These are phyloP conservation scores for Canariomyces notabilis DNA, from an alignment of 2,329 filamentous ascomycete species.

Conservation along the genomic window DNA sequence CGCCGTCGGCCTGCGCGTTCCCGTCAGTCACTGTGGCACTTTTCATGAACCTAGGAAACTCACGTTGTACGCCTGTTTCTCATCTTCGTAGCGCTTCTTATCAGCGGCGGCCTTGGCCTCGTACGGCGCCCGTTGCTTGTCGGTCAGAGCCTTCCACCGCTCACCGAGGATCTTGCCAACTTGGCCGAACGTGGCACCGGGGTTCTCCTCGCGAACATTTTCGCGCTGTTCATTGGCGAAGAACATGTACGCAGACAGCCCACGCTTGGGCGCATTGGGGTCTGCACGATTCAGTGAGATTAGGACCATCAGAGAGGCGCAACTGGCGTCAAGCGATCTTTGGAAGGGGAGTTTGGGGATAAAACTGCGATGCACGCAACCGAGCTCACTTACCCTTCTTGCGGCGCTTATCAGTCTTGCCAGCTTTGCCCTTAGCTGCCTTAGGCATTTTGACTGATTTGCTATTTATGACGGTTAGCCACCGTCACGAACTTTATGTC, in stretches of 20 bases:
- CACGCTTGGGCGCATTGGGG: slow-evolving; percentile 97
- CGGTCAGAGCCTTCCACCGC: slow-evolving; percentile 94
- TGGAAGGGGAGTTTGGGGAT: neutral
- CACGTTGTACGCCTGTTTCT: slow-evolving; percentile 93
- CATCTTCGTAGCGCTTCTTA: slow-evolving; percentile 99
- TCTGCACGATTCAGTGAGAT: slow-evolving; percentile 48
- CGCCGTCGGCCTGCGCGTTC: slow-evolving; percentile 49
- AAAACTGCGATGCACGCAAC: neutral
- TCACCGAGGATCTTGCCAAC: slow-evolving; percentile 98
- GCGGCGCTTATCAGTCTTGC: slow-evolving; percentile 52
- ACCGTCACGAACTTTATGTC: slow-evolving; percentile 3
- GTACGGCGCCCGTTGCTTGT: slow-evolving; percentile 89
- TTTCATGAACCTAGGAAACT: slow-evolving; percentile 33
- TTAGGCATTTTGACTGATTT: slow-evolving; percentile 52
- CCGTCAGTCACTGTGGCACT: slow-evolving; percentile 14
- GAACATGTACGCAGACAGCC: slow-evolving; percentile 99
- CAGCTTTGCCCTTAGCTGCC: slow-evolving; percentile 49
- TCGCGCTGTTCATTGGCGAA: slow-evolving; percentile 99
- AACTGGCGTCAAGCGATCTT: neutral
- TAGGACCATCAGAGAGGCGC: neutral
- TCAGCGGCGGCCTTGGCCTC: slow-evolving; percentile 94
- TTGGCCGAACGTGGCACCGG: slow-evolving; percentile 94
- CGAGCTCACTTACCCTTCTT: slow-evolving; percentile 53
- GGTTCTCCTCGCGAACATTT: slow-evolving; percentile 97
- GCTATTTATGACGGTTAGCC: slow-evolving; percentile 26